Evolutionary conservation across 495 filamentous ascomycete species (phyloP).

Genomic region (Pseudoneurospora amorphoporcata): DNA sequence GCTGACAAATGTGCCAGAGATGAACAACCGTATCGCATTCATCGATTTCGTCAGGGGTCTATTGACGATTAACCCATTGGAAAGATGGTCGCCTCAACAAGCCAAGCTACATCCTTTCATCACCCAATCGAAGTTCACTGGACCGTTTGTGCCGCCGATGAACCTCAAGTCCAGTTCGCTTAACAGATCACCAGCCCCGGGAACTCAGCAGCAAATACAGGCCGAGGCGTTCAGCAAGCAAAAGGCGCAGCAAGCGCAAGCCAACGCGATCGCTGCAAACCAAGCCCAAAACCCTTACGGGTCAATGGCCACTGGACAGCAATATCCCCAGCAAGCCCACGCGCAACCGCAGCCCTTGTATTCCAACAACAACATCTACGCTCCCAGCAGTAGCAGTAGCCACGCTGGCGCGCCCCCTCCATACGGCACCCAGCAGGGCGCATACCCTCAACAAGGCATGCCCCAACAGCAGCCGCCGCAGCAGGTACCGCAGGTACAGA

Average conservation of each 20-base stretch:
- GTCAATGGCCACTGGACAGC: constrained; percentile 21
- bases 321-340: constrained; percentile 33
- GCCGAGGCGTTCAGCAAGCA: constrained; percentile 88
- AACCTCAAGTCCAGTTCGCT: constrained; percentile 77
- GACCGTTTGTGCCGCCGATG: constrained; percentile 95
- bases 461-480: constrained; percentile 35
- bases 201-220: constrained; percentile 95
- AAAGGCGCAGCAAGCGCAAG: constrained; percentile 60
- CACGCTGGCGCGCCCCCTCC: constrained; percentile 71
- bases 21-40: constrained; percentile 96
- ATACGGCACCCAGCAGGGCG: constrained; percentile 62
- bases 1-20: constrained; percentile 51
- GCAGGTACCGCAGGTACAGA: constrained; percentile 34
- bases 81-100: constrained; percentile 96
- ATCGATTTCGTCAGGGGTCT: constrained; percentile 98
- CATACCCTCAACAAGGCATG: constrained; percentile 68
- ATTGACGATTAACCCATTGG: constrained; percentile 88
- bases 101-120: constrained; percentile 98
- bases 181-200: constrained; percentile 81
- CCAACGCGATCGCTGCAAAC: constrained; percentile 47
- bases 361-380: constrained; percentile 57
- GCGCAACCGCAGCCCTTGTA: constrained; percentile 56
- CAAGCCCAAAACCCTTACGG: constrained; percentile 43
- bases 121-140: constrained; percentile 94
- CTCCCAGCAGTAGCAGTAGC: constrained; percentile 47